Evolutionary conservation across 495 filamentous ascomycete genomes (phyloP).

Genomic region (Pseudotulostoma volvatum): DNA sequence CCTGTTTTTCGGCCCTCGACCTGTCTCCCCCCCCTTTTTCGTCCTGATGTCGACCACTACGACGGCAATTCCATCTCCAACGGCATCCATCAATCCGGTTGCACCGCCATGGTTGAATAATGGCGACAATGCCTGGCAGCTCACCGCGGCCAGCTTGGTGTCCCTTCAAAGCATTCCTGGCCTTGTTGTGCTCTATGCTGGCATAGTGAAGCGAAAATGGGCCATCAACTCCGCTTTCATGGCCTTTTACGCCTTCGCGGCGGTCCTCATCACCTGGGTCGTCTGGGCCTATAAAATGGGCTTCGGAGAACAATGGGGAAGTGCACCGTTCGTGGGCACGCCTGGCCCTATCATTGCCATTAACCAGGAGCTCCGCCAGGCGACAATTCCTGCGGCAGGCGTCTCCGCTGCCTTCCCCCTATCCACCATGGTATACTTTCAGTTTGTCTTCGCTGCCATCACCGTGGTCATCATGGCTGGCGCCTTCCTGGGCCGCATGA

Average conservation of each 20-base stretch:
- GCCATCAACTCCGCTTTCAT: constrained; percentile 41
- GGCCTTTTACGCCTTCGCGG: constrained; percentile 39
- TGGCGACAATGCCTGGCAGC: constrained; percentile 41
- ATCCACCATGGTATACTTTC: constrained; percentile 44
- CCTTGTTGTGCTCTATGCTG: constrained; percentile 39
- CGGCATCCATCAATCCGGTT: too few species aligned
- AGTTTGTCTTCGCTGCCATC: constrained; percentile 44
- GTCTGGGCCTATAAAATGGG: constrained; percentile 37
- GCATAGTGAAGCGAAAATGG: constrained; percentile 39
- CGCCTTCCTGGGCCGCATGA: constrained; percentile 35
- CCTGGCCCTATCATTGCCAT: constrained; percentile 34
- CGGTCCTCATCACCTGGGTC: constrained; percentile 39
- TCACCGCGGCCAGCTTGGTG: constrained; percentile 38
- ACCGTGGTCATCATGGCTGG: constrained; percentile 38
- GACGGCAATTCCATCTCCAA: too few species aligned
- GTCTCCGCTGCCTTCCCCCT: constrained; percentile 26
- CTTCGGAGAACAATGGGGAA: constrained; percentile 28
- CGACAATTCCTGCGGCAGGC: constrained; percentile 26
- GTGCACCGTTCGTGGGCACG: constrained; percentile 34
- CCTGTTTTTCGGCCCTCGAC: too few species aligned
- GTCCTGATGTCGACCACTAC: too few species aligned
- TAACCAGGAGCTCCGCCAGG: constrained; percentile 28
- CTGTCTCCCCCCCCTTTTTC: too few species aligned
- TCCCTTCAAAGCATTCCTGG: constrained; percentile 37
- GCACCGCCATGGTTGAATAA: constrained; percentile 38